These are phyloP conservation scores for Elongisporangium anandrum DNA, from an alignment of 352 stramenopile species.

Conservation along the genomic window DNA sequence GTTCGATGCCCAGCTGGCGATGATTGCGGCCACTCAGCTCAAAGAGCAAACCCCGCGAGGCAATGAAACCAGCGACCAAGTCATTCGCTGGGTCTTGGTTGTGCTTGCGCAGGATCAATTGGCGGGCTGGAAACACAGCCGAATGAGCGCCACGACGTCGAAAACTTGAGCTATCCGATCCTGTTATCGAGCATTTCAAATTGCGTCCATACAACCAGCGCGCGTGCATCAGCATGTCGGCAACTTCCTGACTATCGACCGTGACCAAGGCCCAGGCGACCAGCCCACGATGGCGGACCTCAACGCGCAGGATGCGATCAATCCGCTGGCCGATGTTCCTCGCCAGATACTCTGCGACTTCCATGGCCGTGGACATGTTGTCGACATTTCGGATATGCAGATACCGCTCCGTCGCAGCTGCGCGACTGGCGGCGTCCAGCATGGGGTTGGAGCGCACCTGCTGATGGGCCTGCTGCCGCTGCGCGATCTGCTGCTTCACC, in stretches of 20 bases:
- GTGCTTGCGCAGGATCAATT: background rate
- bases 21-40: background rate
- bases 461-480: background rate
- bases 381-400: background rate
- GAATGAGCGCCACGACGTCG: background rate
- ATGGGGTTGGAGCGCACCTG: background rate
- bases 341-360: background rate
- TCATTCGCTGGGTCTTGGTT: background rate
- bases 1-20: background rate
- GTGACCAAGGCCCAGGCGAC: background rate
- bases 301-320: background rate
- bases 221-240: background rate
- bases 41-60: background rate
- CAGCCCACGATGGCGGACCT: background rate
- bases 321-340: background rate
- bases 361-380: background rate
- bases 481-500: background rate
- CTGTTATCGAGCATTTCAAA: background rate
- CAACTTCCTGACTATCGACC: background rate
- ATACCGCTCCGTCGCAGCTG: background rate
- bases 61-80: background rate
- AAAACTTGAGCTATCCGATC: background rate
- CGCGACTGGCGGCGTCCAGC: background rate
- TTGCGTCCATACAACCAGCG: background rate
- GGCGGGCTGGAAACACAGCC: background rate